Conservation (phyloP, 805 yeast species). For the Ogataea neopini region DNA sequence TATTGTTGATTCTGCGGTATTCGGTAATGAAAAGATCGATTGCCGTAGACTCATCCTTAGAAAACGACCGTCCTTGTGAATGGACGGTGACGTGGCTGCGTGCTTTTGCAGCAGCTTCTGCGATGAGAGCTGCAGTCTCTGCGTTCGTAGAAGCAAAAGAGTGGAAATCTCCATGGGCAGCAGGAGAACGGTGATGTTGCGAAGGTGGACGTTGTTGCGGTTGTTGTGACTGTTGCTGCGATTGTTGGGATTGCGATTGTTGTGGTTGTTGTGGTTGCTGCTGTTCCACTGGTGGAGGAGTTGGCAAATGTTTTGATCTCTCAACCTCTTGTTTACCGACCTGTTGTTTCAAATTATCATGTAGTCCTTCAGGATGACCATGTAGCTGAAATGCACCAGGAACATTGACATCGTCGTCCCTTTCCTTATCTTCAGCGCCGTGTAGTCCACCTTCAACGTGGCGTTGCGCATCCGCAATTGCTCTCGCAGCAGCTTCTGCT, state of each 20-base stretch:
- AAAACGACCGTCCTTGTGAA: slow-evolving; percentile 42
- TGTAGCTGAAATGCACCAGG: slow-evolving; percentile 1
- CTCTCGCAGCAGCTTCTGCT: slow-evolving; percentile 24
- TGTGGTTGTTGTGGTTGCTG: background rate
- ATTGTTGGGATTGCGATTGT: background rate
- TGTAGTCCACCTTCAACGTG: slow-evolving; percentile 3
- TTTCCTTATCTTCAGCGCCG: background rate
- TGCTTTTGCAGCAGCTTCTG: slow-evolving; percentile 47
- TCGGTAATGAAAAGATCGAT: slow-evolving; percentile 72
- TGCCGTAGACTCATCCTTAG: slow-evolving; percentile 65
- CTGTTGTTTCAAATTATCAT: background rate
- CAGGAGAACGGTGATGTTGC: background rate
- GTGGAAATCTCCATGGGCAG: slow-evolving; percentile 8
- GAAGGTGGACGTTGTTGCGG: background rate
- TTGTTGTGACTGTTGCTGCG: background rate
- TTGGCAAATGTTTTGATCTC: slow-evolving; percentile 12
- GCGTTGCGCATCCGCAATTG: slow-evolving; percentile 27
- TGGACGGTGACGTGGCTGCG: slow-evolving; percentile 32
- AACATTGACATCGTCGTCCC: background rate
- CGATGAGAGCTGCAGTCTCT: slow-evolving; percentile 43
- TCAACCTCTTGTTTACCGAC: background rate
- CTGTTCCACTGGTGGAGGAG: slow-evolving; percentile 12
- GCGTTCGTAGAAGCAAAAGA: slow-evolving; percentile 18
- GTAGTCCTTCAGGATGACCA: background rate
- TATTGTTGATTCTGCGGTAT: slow-evolving; percentile 62